Base-by-base conservation (phyloP, 352 stramenopile species). In the Phytophthora pluvialis region DNA sequence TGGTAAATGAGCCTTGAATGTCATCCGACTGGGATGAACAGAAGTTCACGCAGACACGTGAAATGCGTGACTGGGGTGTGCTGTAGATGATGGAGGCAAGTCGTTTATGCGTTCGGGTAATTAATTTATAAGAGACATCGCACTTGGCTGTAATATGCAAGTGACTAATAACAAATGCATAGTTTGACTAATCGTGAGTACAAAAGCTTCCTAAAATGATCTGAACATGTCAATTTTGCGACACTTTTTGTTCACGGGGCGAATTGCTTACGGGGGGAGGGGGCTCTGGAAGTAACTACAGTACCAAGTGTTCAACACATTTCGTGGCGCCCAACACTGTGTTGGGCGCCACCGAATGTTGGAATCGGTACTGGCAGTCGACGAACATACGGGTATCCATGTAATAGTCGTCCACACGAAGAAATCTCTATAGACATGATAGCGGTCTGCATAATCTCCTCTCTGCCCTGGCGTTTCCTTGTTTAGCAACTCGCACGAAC, bases 1-100 rank as follows among this genome's bases (percentile, higher is more conserved):
- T 66, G 11, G 40, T 4, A 18, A 60, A 54, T 66, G 48, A 66
- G 8, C 56, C 21, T 44, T 32, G 7, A 3, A 39, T 38, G 26
- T 38, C 31, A 42, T 42, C 45, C 7, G 15, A 52, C 7, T 28
- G 16, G n/a, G 40, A 21, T 29, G 16, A 28, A 13, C n/a, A 45
- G 10, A 8, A 45, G 9, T 13, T 45, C n/a, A 21, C 21, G 21
- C 21, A 21, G 21, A 21, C 21, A 21, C 11, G 5, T 31, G 6
- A 25, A 12, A 12, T 45, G n/a, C 1, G n/a, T n/a, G n/a, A n/a
- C n/a, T n/a, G n/a, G 16, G 18, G 5, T 44, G 40, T 46, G 16
- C 13, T 18, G 29, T 29, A 5, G 16, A 43, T 55, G 9, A 31
- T 25, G 31, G 8, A 5, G 47, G 10, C 29, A 32, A 50, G 3